A percentile compares a stretch with the other conserved stretches of the same genome.
phyloP scores from a whole-genome alignment of 345 rosid species.

The Kandelia obovata region DNA sequence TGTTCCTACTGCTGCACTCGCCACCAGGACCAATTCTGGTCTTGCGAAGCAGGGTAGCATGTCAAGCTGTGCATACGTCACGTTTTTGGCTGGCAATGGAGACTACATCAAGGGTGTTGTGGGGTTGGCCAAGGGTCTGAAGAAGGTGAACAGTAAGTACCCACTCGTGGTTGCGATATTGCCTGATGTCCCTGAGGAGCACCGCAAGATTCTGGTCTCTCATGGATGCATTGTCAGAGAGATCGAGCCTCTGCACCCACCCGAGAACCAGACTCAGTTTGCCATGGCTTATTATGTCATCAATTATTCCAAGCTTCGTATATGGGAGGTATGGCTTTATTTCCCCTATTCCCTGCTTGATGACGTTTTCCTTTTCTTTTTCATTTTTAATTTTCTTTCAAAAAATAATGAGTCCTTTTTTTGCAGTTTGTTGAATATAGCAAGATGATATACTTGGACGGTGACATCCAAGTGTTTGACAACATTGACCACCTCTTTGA shows the following conservation, averaged over 20 bases:
- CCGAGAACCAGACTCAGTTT: constrained; percentile 58
- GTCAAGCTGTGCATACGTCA: constrained; percentile 42
- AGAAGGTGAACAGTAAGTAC: constrained; percentile 53
- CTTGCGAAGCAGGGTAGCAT: constrained; percentile 27
- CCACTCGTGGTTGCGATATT: constrained; percentile 77
- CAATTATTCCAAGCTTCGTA: constrained; percentile 84
- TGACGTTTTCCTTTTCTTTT: background rate
- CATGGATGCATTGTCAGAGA: constrained; percentile 68
- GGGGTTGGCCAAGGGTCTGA: constrained; percentile 76
- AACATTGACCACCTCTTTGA: constrained; percentile 72
- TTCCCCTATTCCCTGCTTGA: background rate
- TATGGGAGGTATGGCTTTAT: constrained; percentile 59
- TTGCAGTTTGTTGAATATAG: constrained; percentile 55
- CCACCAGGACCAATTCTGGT: background rate
- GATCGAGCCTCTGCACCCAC: constrained; percentile 72
- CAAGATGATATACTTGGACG: constrained; percentile 81
- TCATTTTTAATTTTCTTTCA: background rate
- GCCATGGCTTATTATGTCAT: constrained; percentile 79
- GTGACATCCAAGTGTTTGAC: constrained; percentile 74
- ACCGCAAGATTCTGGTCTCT: constrained; percentile 48
- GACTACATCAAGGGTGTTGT: constrained; percentile 76
- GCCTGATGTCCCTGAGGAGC: constrained; percentile 83
- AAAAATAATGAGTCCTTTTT: too few species aligned
- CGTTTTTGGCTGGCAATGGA: constrained; percentile 72
- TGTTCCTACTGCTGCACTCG: background rate